Conservation (phyloP, 2,329 filamentous ascomycete species). For the Epichloe festucae region DNA sequence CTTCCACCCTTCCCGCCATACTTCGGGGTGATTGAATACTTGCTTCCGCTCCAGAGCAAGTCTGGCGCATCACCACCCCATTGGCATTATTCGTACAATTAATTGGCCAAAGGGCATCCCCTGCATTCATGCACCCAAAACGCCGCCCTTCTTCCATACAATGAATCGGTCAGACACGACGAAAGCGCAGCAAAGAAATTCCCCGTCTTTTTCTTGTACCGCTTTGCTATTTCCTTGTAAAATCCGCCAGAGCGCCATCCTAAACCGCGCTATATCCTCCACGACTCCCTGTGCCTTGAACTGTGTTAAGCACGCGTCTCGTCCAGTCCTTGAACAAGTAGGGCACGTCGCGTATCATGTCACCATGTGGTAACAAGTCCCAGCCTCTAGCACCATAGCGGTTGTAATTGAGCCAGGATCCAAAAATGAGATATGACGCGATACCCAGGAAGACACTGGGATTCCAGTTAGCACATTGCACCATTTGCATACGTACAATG, state of each 20-base stretch:
- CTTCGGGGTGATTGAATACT: too few relatives aligned
- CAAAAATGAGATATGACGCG: constrained; percentile 89
- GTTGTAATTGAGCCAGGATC: constrained; percentile 98
- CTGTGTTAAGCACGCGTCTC: constrained; percentile 64
- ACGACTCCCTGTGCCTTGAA: constrained; percentile 71
- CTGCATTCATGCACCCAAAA: constrained; percentile 14
- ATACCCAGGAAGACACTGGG: constrained; percentile 68
- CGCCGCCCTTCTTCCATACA: constrained; percentile 8
- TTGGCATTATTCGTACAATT: constrained; percentile 11
- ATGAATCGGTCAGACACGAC: neutral
- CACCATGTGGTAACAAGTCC: constrained; percentile 87
- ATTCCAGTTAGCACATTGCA: neutral
- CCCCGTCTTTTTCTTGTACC: neutral
- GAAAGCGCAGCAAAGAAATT: neutral
- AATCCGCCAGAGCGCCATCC: constrained; percentile 9
- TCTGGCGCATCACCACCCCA: neutral
- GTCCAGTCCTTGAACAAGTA: constrained; percentile 86
- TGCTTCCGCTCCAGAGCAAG: too few relatives aligned
- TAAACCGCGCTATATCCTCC: constrained; percentile 93
- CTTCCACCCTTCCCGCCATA: too few relatives aligned
- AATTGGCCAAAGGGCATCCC: constrained; percentile 13
- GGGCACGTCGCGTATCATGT: constrained; percentile 82
- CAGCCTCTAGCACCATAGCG: constrained; percentile 89
- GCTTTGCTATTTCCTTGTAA: neutral
- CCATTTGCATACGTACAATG: too few relatives aligned